phyloP scores from a whole-genome alignment of 306 rosid genomes.

The Castanea mollissima region DNA sequence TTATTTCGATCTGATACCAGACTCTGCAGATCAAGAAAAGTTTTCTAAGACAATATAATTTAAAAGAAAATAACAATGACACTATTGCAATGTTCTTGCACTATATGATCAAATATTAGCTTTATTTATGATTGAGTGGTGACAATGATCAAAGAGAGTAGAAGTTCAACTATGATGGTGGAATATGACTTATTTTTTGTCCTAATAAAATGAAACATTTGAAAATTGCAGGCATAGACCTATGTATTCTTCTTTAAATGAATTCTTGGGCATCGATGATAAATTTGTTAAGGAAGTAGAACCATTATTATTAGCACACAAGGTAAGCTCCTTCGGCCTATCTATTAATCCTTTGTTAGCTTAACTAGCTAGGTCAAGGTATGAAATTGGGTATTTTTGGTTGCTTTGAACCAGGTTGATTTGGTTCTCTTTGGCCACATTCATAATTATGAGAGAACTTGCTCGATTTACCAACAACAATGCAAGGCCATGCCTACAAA shows the following conservation, averaged over 20 bases:
- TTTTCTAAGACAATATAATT: too few species aligned
- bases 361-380: neutral
- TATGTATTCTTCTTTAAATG: slow-evolving; percentile 56
- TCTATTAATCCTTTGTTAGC: neutral
- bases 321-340: slow-evolving; percentile 37
- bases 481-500: slow-evolving; percentile 66
- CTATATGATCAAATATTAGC: too few species aligned
- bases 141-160: too few species aligned
- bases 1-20: too few species aligned
- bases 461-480: slow-evolving; percentile 40
- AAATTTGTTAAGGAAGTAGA: slow-evolving; percentile 49
- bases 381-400: neutral
- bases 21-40: too few species aligned
- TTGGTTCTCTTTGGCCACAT: slow-evolving; percentile 78
- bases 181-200: too few species aligned
- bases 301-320: slow-evolving; percentile 54
- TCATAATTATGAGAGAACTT: slow-evolving; percentile 86
- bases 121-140: too few species aligned
- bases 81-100: too few species aligned
- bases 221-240: slow-evolving; percentile 75
- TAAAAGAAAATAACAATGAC: too few species aligned
- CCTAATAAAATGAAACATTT: neutral
- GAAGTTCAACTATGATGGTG: too few species aligned
- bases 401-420: slow-evolving; percentile 57
- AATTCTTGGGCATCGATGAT: slow-evolving; percentile 8